These are phyloP conservation scores for Fusarium sp. DNA, from an alignment of 2,329 filamentous ascomycete genomes.

Conservation along the genomic window DNA sequence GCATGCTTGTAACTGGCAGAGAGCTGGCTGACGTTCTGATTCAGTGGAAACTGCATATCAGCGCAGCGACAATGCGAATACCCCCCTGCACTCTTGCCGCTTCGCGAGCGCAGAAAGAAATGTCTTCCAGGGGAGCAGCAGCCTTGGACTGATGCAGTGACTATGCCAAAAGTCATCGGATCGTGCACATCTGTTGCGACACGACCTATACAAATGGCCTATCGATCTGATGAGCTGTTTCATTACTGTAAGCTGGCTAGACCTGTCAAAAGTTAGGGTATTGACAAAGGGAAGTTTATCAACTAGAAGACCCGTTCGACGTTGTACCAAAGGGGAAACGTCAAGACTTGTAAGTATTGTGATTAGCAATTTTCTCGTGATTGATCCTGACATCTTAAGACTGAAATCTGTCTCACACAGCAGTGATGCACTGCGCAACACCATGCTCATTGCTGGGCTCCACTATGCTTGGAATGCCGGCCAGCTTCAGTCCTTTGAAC, in stretches of 20 bases:
- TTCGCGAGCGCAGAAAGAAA: constrained; percentile 36
- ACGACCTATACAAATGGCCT: constrained; percentile 36
- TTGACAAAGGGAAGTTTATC: constrained; percentile 1
- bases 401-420: constrained; percentile 13
- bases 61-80: constrained; percentile 24
- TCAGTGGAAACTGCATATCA: constrained; percentile 28
- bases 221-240: constrained; percentile 38
- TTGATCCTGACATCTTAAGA: constrained; percentile 1
- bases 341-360: background rate
- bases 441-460: constrained; percentile 37
- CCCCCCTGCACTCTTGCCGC: constrained; percentile 15
- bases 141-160: constrained; percentile 21
- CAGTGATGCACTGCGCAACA: constrained; percentile 32
- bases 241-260: constrained; percentile 33
- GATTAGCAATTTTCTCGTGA: fast-evolving
- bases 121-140: constrained; percentile 39
- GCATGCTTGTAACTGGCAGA: too few species aligned
- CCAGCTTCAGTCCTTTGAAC: constrained; percentile 24
- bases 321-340: constrained; percentile 9
- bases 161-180: constrained; percentile 10
- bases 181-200: background rate
- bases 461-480: constrained; percentile 40
- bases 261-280: background rate
- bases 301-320: constrained; percentile 7
- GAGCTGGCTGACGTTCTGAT: background rate